Conservation (phyloP, 352 stramenopile species). For the Pythium periplocum region DNA sequence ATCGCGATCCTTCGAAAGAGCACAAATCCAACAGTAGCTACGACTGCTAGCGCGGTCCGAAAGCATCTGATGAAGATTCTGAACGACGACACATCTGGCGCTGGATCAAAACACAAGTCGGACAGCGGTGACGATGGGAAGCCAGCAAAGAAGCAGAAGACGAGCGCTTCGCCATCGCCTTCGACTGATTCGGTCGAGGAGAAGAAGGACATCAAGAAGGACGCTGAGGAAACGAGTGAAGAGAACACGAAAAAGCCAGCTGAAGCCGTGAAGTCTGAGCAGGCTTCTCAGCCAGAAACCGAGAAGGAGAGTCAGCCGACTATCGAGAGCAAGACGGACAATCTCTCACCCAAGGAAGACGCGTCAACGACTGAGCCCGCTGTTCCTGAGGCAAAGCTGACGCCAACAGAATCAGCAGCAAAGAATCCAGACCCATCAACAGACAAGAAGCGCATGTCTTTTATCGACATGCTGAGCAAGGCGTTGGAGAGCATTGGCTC, state of each 20-base stretch:
- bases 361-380: no score
- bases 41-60: conserved; percentile 68
- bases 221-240: no score
- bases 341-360: no score
- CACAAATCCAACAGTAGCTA: conserved; percentile 53
- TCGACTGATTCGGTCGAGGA: neutral
- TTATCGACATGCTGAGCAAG: conserved; percentile 66
- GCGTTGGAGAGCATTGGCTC: conserved; percentile 40
- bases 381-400: neutral
- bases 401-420: conserved; percentile 7
- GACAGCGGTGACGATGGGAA: conserved; percentile 15
- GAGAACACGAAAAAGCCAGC: no score
- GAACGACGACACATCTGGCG: conserved; percentile 34
- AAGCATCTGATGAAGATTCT: conserved; percentile 76
- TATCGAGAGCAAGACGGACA: no score
- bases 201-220: neutral
- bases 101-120: conserved; percentile 25
- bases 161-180: neutral
- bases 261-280: conserved; percentile 1
- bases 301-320: no score
- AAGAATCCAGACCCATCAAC: conserved; percentile 31
- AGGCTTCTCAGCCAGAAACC: neutral
- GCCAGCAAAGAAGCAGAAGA: conserved; percentile 41
- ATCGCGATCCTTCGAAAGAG: conserved; percentile 67
- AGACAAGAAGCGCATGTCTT: conserved; percentile 52